Base-by-base conservation (phyloP, 2,329 filamentous ascomycete genomes). In the Scytalidium sp. region DNA sequence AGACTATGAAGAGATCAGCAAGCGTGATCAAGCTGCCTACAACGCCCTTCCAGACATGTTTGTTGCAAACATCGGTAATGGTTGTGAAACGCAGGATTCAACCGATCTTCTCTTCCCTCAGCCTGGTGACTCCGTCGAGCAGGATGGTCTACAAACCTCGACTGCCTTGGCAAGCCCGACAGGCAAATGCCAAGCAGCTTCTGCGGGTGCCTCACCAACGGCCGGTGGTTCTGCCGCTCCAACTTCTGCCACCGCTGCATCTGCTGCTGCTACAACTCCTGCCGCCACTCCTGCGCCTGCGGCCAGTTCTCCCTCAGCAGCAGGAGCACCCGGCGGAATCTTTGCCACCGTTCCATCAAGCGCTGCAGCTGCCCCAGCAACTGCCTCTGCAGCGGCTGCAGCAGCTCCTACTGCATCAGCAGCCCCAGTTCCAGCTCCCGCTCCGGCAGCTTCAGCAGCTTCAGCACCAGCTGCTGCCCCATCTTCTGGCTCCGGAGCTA, bases 1-100 rank as follows among this genome's bases (percentile, higher is more conserved):
- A 2, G 61, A 61, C 3, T 50, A 55, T 19, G 57, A 56, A 9
- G 54, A 57, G 29, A 46, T 67, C 22, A 39, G 54, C 5, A 54
- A 61, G 43, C 57, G 65, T n/a, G 66, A 64, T 41, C 60, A 81
- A 49, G 67, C 74, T 2, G 80, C 80, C 56, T 79, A 85, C 54
- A 65, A 80, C 36, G 66, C 70, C 0, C 84, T 95, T 11, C 90
- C 90, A 0, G 74, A 84, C 50, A 86, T 95, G 81, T 85, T 91
- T 47, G 76, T 85, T 1, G 85, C 87, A 60, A 95, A 94, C 69
- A 71, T 91, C 52, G 52, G 56, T 25, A 76, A 77, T 50, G 69
- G 68, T 39, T 90, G 87, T 69, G 62, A 45, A 0, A 87, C 83
- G 11, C 61, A 58, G 0, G 78, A 83, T 36, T 62, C 64, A 15